Evolutionary conservation across 2,329 filamentous ascomycete species (phyloP).

Genomic region (Penicillium crustosum): DNA sequence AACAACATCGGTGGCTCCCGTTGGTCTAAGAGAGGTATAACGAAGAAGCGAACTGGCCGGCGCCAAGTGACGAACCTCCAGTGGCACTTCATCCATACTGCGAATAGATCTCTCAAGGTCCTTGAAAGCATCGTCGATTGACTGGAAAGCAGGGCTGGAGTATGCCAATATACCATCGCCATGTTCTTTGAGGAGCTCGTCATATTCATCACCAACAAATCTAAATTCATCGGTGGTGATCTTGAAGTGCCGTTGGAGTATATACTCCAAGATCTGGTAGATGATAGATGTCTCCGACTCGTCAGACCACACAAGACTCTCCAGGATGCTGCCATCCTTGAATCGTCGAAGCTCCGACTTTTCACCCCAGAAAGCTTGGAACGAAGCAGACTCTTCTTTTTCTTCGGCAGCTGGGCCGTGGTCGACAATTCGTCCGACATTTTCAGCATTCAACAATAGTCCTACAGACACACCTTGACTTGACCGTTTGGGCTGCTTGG

Average conservation of each 20-base stretch:
- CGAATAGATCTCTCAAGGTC: constrained; percentile 75
- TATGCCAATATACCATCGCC: constrained; percentile 45
- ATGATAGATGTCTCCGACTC: constrained; percentile 64
- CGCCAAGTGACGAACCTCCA: constrained; percentile 80
- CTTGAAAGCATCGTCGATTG: constrained; percentile 67
- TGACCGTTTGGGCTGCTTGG: constrained; percentile 32
- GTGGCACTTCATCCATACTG: constrained; percentile 74
- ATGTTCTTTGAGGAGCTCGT: constrained; percentile 34
- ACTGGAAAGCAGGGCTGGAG: constrained; percentile 59
- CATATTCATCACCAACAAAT: constrained; percentile 54
- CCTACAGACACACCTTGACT: constrained; percentile 57
- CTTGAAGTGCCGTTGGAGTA: constrained; percentile 68
- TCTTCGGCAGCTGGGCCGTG: constrained; percentile 84
- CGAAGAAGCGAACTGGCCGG: constrained; percentile 71
- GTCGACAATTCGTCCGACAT: constrained; percentile 75
- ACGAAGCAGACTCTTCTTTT: constrained; percentile 75
- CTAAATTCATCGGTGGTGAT: constrained; percentile 55
- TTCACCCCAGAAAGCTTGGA: constrained; percentile 91
- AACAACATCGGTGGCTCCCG: constrained; percentile 68
- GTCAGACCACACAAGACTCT: constrained; percentile 83
- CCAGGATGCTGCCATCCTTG: constrained; percentile 89
- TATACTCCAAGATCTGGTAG: constrained; percentile 74
- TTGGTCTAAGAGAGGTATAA: constrained; percentile 57
- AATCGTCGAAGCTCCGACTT: constrained; percentile 91
- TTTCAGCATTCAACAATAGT: constrained; percentile 69